Evolutionary conservation across 148 eudicot species (phyloP), one percentile per base, ranked within the genome.

Genomic region (Polygonum aviculare): DNA sequence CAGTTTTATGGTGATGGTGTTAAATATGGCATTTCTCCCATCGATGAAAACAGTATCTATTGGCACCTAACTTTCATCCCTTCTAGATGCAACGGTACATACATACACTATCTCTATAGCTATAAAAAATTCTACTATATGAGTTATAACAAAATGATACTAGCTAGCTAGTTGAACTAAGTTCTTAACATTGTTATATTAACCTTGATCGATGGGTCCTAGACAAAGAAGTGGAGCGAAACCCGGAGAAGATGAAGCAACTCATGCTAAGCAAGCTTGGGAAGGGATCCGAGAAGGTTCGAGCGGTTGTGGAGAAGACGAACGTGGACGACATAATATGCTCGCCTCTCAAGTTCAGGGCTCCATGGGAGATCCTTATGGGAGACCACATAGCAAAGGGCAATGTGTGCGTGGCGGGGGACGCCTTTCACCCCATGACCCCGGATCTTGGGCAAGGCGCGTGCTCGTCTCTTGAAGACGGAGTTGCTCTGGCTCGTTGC

Each of bases 351-450:
- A 71, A 80, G 41, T 80, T 69, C 73, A 80, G 90, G 39, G 69
- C 15, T 31, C 89, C 92, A 21, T 86, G 82, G 87, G 87, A 86
- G 69, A 19, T 88, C 39, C 65, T 86, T 5, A 82, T 78, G 75
- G 80, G 77, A 12, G 74, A 81, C 36, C 31, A 26, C 31, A 81
- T 82, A 74, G 79, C 82, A 77, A 85, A 82, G 69, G 85, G 80
- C 77, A 88, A 86, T 59, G 84, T 82, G 0, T 79, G 85, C 55
- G 83, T 88, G 12, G 80, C 78, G 0, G 92, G 92, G 0, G 92
- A 88, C n/a, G 92, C 92, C 0, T 74, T 86, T 40, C 91, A 88
- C 55, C 86, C 86, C 2, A 86, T 86, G 91, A 88, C 89, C 12
- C 88, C 91, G 12, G 86, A 84, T 74, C 7, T 87, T 3, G 90